phyloP scores from a whole-genome alignment of 2,329 filamentous ascomycete species.

The Phialophora expanda region DNA sequence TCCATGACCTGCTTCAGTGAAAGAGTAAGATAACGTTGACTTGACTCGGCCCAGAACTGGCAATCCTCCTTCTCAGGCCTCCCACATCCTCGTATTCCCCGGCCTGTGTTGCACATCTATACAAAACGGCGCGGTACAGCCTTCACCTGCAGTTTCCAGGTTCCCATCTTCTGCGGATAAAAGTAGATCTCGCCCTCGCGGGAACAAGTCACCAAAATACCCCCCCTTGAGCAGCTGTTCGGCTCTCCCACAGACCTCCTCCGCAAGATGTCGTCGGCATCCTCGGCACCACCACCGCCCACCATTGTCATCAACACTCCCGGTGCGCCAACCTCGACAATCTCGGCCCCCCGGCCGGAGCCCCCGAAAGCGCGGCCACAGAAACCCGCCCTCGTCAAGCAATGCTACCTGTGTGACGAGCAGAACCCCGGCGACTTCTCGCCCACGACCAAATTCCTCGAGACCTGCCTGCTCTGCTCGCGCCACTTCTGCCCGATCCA shows the following conservation, averaged over 20 bases:
- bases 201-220: not conserved
- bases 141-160: not conserved
- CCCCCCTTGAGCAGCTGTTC: constrained; percentile 4
- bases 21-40: constrained; percentile 11
- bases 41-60: not conserved
- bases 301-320: constrained; percentile 38
- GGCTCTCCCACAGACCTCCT: constrained; percentile 17
- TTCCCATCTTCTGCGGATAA: not conserved
- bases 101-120: not conserved
- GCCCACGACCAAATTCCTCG: constrained; percentile 40
- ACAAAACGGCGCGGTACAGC: not conserved
- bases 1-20: not conserved
- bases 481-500: constrained; percentile 39
- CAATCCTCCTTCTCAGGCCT: not conserved
- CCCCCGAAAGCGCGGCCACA: constrained; percentile 17
- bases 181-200: not conserved
- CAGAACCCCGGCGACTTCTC: constrained; percentile 40
- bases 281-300: constrained; percentile 29
- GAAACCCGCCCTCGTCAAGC: constrained; percentile 31
- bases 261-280: constrained; percentile 22
- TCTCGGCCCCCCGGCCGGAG: constrained; percentile 17
- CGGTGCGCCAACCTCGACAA: constrained; percentile 25
- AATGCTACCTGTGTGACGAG: constrained; percentile 41
- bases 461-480: constrained; percentile 38
- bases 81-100: not conserved